These are phyloP conservation scores for Rhodotorula sp. DNA, from an alignment of 1,284 basidiomycete genomes.

Conservation along the genomic window DNA sequence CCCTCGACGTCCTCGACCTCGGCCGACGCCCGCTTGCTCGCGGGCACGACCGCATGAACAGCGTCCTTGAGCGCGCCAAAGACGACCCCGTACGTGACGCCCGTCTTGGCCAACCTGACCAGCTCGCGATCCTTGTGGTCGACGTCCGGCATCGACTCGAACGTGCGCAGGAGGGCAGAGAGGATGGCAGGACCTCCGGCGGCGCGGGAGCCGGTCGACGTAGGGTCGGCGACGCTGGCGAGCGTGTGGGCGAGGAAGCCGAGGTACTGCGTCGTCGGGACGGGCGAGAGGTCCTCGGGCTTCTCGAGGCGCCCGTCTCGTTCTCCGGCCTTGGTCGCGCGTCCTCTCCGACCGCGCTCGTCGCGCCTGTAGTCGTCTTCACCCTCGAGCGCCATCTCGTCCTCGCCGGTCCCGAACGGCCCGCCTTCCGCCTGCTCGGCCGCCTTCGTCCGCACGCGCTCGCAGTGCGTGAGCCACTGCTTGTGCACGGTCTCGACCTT, in stretches of 20 bases:
- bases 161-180: constrained; percentile 16
- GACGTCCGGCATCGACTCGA: constrained; percentile 20
- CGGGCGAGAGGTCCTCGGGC: constrained; percentile 13
- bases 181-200: background rate
- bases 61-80: constrained; percentile 15
- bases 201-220: background rate
- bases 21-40: background rate
- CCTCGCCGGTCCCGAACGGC: background rate
- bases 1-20: background rate
- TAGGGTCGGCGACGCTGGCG: background rate
- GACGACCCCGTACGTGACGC: constrained; percentile 25
- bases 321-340: no score
- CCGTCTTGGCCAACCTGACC: constrained; percentile 9
- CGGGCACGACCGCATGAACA: background rate
- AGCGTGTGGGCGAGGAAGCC: constrained; percentile 27
- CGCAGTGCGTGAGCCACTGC: constrained; percentile 33
- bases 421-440: background rate
- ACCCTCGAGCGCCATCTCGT: no score
- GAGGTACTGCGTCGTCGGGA: constrained; percentile 36
- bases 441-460: background rate
- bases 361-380: no score
- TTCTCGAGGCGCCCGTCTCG: constrained; percentile 7
- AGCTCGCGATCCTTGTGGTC: background rate
- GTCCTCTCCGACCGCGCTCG: no score
- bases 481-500: constrained; percentile 34